Percentiles rank a stretch among this genome's conserved stretches.
These are phyloP conservation scores for Eucalyptus globulus DNA, from an alignment of 345 rosid genomes.

Conservation along the genomic window DNA sequence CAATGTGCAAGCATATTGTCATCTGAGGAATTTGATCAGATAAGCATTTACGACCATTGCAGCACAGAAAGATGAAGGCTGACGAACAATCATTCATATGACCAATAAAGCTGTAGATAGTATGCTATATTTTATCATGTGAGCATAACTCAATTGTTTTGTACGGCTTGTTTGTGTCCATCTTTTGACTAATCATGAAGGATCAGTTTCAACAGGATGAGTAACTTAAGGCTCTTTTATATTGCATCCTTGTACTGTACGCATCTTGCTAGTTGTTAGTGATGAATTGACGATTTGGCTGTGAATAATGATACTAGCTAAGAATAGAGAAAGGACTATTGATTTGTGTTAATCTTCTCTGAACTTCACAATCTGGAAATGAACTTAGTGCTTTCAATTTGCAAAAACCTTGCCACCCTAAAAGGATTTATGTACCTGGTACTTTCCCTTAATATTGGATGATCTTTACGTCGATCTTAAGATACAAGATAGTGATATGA, in stretches of 20 bases:
- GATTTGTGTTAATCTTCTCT: neutral
- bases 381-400: neutral
- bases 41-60: neutral
- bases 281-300: neutral
- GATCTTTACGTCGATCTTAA: neutral
- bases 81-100: neutral
- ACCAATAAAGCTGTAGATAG: neutral
- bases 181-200: neutral
- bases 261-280: neutral
- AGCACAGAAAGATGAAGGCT: neutral
- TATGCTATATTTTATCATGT: neutral
- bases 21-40: neutral
- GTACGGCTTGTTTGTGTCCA: neutral
- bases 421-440: neutral
- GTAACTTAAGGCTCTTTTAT: neutral
- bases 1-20: neutral
- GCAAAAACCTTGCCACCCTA: neutral
- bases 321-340: neutral
- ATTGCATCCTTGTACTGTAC: neutral
- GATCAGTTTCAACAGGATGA: neutral
- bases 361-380: neutral
- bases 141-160: neutral
- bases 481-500: neutral
- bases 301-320: neutral
- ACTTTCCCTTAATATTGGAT: neutral